Conservation (phyloP, 768 basidiomycete genomes). For the Mycena albidolilacea region DNA sequence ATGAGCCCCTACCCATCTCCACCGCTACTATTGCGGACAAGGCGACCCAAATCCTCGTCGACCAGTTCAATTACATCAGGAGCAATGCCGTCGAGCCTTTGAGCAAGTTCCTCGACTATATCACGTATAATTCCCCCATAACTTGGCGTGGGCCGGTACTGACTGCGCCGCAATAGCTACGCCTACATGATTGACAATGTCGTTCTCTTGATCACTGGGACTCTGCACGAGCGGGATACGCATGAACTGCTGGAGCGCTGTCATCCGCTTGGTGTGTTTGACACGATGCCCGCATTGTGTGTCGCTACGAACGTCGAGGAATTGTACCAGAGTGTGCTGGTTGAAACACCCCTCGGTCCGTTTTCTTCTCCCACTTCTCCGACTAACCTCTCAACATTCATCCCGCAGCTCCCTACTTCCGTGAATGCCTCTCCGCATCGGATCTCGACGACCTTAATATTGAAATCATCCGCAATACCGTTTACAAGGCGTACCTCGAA, state of each 20-base stretch:
- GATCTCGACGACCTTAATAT: conserved; percentile 99
- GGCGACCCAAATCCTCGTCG: conserved; percentile 94
- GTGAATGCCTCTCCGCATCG: conserved; percentile 92
- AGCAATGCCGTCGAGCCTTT: conserved; percentile 93
- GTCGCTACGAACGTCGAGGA: conserved; percentile 99
- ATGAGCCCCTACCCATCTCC: conserved; percentile 93
- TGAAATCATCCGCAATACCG: conserved; percentile 98
- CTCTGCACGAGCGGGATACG: conserved; percentile 96
- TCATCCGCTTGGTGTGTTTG: conserved; percentile 97
- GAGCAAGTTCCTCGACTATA: conserved; percentile 95
- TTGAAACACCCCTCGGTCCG: conserved; percentile 97
- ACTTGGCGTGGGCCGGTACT: conserved; percentile 28
- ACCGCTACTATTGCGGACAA: conserved; percentile 97
- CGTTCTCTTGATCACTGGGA: conserved; percentile 96
- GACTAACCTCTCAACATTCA: background rate
- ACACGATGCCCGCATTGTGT: conserved; percentile 99
- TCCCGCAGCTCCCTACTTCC: conserved; percentile 90
- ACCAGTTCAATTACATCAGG: conserved; percentile 96
- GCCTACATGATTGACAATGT: conserved; percentile 99
- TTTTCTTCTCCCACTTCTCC: conserved; percentile 30
- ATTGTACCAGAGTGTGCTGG: conserved; percentile 95
- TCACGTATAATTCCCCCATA: conserved; percentile 78
- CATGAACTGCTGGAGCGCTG: conserved; percentile 97
- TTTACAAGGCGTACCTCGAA: conserved; percentile 99
- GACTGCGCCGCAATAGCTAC: conserved; percentile 69